Conservation (phyloP, 768 basidiomycete genomes). For the Boletellus ananas region DNA sequence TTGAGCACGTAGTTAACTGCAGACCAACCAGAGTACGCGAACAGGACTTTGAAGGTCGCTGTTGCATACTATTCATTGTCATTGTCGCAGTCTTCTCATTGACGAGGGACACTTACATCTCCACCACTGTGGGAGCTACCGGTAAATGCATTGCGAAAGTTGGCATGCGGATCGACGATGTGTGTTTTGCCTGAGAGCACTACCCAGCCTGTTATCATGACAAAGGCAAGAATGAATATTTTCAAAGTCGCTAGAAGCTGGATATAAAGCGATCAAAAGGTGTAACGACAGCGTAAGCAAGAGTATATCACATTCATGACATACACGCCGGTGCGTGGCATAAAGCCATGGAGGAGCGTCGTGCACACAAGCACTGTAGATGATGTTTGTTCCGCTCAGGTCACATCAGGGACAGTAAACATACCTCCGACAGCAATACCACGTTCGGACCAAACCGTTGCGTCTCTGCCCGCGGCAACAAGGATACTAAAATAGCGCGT, state of each 20-base stretch:
- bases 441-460: constrained; percentile 48
- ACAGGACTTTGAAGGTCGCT: constrained; percentile 56
- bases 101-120: constrained; percentile 29
- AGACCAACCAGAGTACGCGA: constrained; percentile 49
- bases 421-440: constrained; percentile 57
- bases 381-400: not conserved
- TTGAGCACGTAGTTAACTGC: constrained; percentile 58
- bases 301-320: constrained; percentile 45
- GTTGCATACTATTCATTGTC: constrained; percentile 46
- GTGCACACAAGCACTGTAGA: constrained; percentile 45
- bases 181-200: constrained; percentile 57
- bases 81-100: not conserved
- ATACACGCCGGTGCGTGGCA: constrained; percentile 43
- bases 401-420: not conserved
- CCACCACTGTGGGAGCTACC: constrained; percentile 53
- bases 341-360: constrained; percentile 48
- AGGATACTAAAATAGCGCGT: constrained; percentile 40
- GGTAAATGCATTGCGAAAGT: constrained; percentile 55
- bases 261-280: constrained; percentile 8
- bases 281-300: not conserved
- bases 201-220: constrained; percentile 56
- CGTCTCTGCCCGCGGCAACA: constrained; percentile 38
- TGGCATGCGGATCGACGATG: constrained; percentile 51
- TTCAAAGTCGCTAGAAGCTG: constrained; percentile 53
- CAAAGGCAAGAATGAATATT: constrained; percentile 47